Conservation (phyloP, 306 rosid species). For the Crotalaria pallida region DNA sequence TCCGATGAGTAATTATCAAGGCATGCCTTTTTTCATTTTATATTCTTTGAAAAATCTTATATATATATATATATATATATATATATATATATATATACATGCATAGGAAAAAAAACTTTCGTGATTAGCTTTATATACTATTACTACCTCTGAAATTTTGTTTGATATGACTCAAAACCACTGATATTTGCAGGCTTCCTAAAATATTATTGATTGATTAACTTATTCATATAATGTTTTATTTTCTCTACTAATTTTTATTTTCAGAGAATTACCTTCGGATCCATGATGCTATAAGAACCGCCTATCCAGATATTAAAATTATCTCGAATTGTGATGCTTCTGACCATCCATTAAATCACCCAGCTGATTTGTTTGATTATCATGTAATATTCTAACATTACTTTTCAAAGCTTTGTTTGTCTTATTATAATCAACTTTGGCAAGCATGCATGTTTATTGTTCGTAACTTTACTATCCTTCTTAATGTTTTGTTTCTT, state of each 20-base stretch:
- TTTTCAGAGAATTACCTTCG: conserved; percentile 58
- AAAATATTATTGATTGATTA: not conserved
- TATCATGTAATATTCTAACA: conserved; percentile 44
- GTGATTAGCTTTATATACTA: too few species aligned
- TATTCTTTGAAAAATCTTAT: too few species aligned
- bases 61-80: too few species aligned
- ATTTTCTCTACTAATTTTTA: too few species aligned
- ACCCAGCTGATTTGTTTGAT: conserved; percentile 67
- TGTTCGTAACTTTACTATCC: not conserved
- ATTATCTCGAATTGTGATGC: conserved; percentile 72
- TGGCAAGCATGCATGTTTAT: not conserved
- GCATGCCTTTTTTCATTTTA: conserved; percentile 3
- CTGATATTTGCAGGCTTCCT: not conserved
- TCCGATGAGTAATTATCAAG: conserved; percentile 48
- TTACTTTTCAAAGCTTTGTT: not conserved
- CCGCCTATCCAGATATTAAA: conserved; percentile 51
- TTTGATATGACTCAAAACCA: not conserved
- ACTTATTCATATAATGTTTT: not conserved
- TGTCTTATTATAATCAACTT: not conserved
- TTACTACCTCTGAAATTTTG: not conserved
- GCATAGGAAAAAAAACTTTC: too few species aligned
- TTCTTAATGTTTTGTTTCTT: not conserved
- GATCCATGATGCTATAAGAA: too few species aligned
- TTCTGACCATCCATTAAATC: conserved; percentile 43
- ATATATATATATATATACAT: too few species aligned